Conservation (phyloP, 164 flowering plant genomes). For the Umbellularia californica region DNA sequence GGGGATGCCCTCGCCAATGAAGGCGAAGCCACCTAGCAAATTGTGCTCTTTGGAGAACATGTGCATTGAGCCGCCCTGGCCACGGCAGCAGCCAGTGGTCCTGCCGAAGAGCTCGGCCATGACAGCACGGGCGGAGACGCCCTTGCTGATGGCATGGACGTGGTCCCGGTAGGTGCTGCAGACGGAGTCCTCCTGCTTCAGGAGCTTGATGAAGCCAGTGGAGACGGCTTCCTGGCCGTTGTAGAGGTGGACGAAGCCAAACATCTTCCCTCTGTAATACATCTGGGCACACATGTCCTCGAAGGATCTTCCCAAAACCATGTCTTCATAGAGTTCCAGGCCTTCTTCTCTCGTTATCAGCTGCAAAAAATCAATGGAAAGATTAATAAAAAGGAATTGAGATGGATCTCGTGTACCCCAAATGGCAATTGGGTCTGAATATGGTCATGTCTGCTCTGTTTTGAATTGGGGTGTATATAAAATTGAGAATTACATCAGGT, state of each 20-base stretch:
- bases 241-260: slow-evolving; percentile 92
- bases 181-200: slow-evolving; percentile 65
- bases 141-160: slow-evolving; percentile 88
- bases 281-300: slow-evolving; percentile 99
- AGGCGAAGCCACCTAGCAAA: slow-evolving; percentile 90
- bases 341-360: slow-evolving; percentile 79
- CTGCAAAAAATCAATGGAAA: slow-evolving; percentile 27
- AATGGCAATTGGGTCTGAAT: neutral
- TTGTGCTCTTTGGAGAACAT: slow-evolving; percentile 93
- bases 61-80: slow-evolving; percentile 99
- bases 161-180: slow-evolving; percentile 91
- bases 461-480: neutral
- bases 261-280: slow-evolving; percentile 97
- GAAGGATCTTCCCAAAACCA: slow-evolving; percentile 75
- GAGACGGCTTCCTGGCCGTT: slow-evolving; percentile 95
- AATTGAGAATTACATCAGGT: neutral
- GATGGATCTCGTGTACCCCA: neutral
- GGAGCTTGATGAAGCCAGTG: slow-evolving; percentile 85
- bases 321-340: slow-evolving; percentile 68
- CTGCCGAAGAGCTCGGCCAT: slow-evolving; percentile 95
- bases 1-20: slow-evolving; percentile 95
- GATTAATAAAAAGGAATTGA: neutral
- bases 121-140: slow-evolving; percentile 76
- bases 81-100: slow-evolving; percentile 88
- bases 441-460: neutral